Evolutionary conservation across 371 early-diverging fungal genomes (phyloP), one percentile per base, ranked within the genome.

Genomic region (Mucor lusitanicus): DNA sequence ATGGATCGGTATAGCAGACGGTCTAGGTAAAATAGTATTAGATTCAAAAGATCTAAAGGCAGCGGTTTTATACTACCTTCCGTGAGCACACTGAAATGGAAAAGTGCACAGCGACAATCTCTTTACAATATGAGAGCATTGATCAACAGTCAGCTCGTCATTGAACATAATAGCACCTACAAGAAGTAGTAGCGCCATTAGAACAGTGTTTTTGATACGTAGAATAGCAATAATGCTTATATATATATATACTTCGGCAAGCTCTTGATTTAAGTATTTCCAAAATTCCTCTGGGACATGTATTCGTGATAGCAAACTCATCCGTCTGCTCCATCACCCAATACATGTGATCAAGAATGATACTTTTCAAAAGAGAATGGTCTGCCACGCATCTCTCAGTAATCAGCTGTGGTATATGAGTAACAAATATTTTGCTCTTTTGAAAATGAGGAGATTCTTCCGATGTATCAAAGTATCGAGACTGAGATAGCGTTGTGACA

Each of bases 131-230:
- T 67, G 59, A 54, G 72, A 62, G 68, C 92, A 92, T 63, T 88
- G 73, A 0, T 75, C 71, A 8, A 64, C 11, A 0, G 77, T 71
- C 3, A 94, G 74, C 21, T 60, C 64, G 40, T 91, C 90, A 54
- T 93, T 93, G 70, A 92, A 92, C 91, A 88, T 92, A 35, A 94
- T 89, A 3, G 94, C 92, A 39, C 88, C 87, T 76, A 67, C n/a
- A 33, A 61, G 28, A 33, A 53, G 37, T 33, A n/a, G n/a, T n/a
- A n/a, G n/a, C n/a, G n/a, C n/a, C n/a, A n/a, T n/a, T n/a, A n/a
- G n/a, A n/a, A n/a, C n/a, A n/a, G n/a, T n/a, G n/a, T n/a, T n/a
- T n/a, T n/a, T n/a, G n/a, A n/a, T n/a, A 30, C 30, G 17, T 8
- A 23, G 8, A 13, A 0, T 17, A 37, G 28, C 17, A 42, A 50